Percentiles rank a stretch among this genome's conserved stretches.
These are phyloP conservation scores for Argentina anserina DNA, from an alignment of 306 rosid genomes.

Conservation along the genomic window DNA sequence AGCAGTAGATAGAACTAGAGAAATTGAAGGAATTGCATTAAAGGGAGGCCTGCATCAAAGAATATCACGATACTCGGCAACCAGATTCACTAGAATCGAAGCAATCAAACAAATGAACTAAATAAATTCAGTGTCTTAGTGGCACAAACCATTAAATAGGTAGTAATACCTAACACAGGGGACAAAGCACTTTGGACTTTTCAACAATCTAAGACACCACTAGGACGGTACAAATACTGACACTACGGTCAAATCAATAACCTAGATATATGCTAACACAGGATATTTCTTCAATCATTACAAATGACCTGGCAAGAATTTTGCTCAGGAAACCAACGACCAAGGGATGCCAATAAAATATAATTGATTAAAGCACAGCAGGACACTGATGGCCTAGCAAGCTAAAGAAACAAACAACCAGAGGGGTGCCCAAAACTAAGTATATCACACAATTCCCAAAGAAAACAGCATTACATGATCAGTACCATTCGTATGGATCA, in stretches of 20 bases:
- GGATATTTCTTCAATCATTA: neutral
- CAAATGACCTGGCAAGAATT: neutral
- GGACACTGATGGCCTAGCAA: neutral
- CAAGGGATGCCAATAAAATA: neutral
- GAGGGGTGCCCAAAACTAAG: neutral
- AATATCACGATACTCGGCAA: neutral
- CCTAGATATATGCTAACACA: neutral
- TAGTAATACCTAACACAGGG: neutral
- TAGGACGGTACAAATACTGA: neutral
- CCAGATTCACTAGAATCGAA: neutral
- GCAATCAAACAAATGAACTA: neutral
- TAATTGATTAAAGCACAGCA: neutral
- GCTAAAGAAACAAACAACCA: neutral
- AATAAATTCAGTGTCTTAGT: neutral
- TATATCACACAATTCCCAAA: neutral
- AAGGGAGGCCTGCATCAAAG: neutral
- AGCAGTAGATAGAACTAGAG: neutral
- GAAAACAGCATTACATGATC: neutral
- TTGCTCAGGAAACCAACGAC: neutral
- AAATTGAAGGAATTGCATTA: neutral
- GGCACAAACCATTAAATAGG: neutral
- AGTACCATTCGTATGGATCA: neutral
- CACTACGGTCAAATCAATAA: neutral
- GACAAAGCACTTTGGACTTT: neutral
- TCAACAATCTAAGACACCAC: neutral